phyloP scores from a whole-genome alignment of 2,329 filamentous ascomycete species.

The Blumeriella jaapii region DNA sequence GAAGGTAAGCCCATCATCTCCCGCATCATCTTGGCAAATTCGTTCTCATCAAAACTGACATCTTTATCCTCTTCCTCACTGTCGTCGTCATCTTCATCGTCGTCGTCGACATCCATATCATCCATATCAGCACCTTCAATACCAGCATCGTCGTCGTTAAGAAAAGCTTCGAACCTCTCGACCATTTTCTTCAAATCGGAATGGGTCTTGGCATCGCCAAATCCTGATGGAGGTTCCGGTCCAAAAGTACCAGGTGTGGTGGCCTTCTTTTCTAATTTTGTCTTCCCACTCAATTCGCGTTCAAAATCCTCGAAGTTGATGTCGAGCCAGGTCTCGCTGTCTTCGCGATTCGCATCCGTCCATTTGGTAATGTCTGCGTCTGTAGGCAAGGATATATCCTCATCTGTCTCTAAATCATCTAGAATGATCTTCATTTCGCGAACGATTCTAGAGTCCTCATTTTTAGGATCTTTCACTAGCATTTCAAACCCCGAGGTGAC shows the following conservation, averaged over 20 bases:
- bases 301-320: slow-evolving; percentile 88
- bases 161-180: slow-evolving; percentile 80
- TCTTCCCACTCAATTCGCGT: slow-evolving; percentile 52
- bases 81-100: slow-evolving; percentile 38
- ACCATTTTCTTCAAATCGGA: slow-evolving; percentile 84
- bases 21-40: slow-evolving; percentile 79
- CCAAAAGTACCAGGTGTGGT: slow-evolving; percentile 18
- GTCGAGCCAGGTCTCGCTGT: slow-evolving; percentile 84
- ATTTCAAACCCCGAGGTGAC: slow-evolving; percentile 86
- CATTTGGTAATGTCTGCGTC: slow-evolving; percentile 64
- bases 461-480: slow-evolving; percentile 56
- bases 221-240: slow-evolving; percentile 30
- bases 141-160: slow-evolving; percentile 76
- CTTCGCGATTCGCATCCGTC: slow-evolving; percentile 50
- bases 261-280: slow-evolving; percentile 29
- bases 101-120: slow-evolving; percentile 53
- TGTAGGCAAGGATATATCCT: slow-evolving; percentile 44
- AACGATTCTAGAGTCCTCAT: slow-evolving; percentile 55
- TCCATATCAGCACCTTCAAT: slow-evolving; percentile 64
- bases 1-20: slow-evolving; percentile 70
- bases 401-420: slow-evolving; percentile 49
- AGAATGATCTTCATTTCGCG: slow-evolving; percentile 68
- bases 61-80: slow-evolving; percentile 62
- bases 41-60: slow-evolving; percentile 71
- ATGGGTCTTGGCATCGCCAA: slow-evolving; percentile 57